A percentile compares a stretch with the other conserved stretches of the same genome.
These are phyloP conservation scores for Pelagophyceae sp. DNA, from an alignment of 352 stramenopile species.

Conservation along the genomic window DNA sequence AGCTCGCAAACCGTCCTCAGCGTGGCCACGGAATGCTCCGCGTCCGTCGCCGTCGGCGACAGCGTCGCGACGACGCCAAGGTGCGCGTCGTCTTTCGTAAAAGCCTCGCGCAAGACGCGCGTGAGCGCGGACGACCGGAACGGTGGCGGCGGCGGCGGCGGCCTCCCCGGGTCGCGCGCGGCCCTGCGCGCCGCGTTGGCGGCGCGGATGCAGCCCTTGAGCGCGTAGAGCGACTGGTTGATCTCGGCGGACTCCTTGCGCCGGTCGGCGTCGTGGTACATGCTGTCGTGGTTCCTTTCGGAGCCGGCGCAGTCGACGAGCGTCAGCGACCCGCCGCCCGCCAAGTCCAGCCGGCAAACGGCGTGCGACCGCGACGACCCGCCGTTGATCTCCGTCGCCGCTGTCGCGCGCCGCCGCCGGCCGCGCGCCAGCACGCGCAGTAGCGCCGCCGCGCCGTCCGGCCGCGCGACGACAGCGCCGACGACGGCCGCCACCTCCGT, in stretches of 20 bases:
- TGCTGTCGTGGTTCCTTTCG: constrained; percentile 36
- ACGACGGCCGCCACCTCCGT: not conserved
- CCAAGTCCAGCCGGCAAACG: constrained; percentile 54
- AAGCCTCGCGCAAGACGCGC: constrained; percentile 39
- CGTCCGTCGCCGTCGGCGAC: constrained; percentile 40
- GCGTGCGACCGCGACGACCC: constrained; percentile 61
- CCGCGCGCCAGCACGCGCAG: constrained; percentile 53
- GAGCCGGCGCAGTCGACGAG: constrained; percentile 45
- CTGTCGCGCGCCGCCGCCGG: constrained; percentile 60
- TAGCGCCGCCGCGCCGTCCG: constrained; percentile 48
- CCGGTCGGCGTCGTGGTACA: constrained; percentile 39
- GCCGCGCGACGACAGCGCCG: constrained; percentile 41
- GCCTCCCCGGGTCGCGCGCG: not conserved
- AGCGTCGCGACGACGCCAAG: constrained; percentile 43
- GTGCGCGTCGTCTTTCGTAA: constrained; percentile 32
- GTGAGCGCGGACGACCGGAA: constrained; percentile 37
- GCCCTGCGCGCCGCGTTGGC: constrained; percentile 5
- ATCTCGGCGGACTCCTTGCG: constrained; percentile 43
- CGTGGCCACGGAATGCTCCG: constrained; percentile 44
- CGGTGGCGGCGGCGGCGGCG: constrained; percentile 25
- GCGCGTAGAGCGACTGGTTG: constrained; percentile 37
- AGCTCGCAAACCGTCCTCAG: constrained; percentile 33
- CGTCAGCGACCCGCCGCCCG: constrained; percentile 34
- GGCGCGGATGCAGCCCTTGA: constrained; percentile 42
- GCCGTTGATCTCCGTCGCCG: constrained; percentile 63